These are phyloP conservation scores for Collybiopsis confluens DNA, from an alignment of 768 basidiomycete genomes.

Conservation along the genomic window DNA sequence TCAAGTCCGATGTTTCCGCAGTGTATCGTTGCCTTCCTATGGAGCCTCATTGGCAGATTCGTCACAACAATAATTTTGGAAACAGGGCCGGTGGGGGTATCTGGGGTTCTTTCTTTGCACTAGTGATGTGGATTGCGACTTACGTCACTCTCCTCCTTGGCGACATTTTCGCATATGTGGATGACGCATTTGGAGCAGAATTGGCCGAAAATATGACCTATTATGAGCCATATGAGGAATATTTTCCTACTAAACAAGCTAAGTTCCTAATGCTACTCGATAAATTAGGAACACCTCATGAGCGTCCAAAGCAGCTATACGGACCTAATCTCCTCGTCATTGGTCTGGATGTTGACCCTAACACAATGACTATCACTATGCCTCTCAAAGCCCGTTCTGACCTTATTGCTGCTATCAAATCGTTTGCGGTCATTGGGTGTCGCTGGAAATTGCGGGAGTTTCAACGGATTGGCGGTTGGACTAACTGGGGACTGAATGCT, in stretches of 20 bases:
- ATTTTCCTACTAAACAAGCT: constrained; percentile 19
- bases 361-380: constrained; percentile 13
- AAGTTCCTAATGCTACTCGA: constrained; percentile 27
- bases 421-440: too few species aligned
- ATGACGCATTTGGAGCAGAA: constrained; percentile 22
- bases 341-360: constrained; percentile 23
- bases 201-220: constrained; percentile 10
- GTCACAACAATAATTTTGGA: constrained; percentile 16
- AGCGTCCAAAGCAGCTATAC: constrained; percentile 24
- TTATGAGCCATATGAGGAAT: constrained; percentile 21
- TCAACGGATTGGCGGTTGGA: constrained; percentile 28
- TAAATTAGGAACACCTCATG: constrained; percentile 22
- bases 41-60: constrained; percentile 25
- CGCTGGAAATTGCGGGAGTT: constrained; percentile 15
- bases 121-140: constrained; percentile 27
- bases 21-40: constrained; percentile 31
- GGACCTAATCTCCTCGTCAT: constrained; percentile 19
- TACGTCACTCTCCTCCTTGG: constrained; percentile 8
- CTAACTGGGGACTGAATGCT: constrained; percentile 38
- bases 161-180: constrained; percentile 20
- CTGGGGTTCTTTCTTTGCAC: constrained; percentile 14
- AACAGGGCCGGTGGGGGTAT: constrained; percentile 3
- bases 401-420: too few species aligned
- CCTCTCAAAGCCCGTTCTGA: neutral
- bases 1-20: constrained; percentile 33